Conservation (phyloP, 495 filamentous ascomycete species). For the Aspergillus cristatus region DNA sequence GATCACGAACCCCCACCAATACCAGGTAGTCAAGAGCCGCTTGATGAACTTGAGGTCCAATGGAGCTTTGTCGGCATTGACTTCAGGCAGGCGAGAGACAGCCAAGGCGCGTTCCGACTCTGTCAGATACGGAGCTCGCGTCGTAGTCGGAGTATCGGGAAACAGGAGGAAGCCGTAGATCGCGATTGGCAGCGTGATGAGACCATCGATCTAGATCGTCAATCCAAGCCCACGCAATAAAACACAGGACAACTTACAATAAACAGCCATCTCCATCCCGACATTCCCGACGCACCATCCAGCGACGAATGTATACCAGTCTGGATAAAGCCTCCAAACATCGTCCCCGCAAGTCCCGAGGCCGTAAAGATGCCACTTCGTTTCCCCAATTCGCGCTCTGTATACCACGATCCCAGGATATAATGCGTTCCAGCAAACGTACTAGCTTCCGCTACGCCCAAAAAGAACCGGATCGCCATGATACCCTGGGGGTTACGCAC, state of each 20-base stretch:
- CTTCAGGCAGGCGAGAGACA: slow-evolving; percentile 25
- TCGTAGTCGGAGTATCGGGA: slow-evolving; percentile 49
- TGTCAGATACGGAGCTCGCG: slow-evolving; percentile 43
- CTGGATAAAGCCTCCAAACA: slow-evolving; percentile 49
- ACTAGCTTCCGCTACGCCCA: slow-evolving; percentile 50
- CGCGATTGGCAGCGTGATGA: slow-evolving; percentile 49
- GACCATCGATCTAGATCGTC: slow-evolving; percentile 32
- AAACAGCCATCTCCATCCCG: slow-evolving; percentile 62
- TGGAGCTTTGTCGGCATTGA: slow-evolving; percentile 20
- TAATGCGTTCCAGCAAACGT: slow-evolving; percentile 59
- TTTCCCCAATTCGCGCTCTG: slow-evolving; percentile 53
- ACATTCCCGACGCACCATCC: slow-evolving; percentile 40
- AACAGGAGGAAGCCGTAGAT: slow-evolving; percentile 50
- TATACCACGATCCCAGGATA: slow-evolving; percentile 62
- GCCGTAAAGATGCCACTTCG: slow-evolving; percentile 38
- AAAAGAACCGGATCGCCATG: slow-evolving; percentile 61
- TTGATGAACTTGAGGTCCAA: slow-evolving; percentile 29
- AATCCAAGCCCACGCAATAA: neutral
- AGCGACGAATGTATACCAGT: slow-evolving; percentile 47
- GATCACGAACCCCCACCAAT: slow-evolving; percentile 42
- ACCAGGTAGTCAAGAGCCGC: slow-evolving; percentile 29
- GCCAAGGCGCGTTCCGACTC: slow-evolving; percentile 36
- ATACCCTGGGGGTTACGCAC: slow-evolving; percentile 42
- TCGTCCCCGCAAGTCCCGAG: slow-evolving; percentile 27
- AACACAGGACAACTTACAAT: slow-evolving; percentile 22